These are phyloP conservation scores for Athelia psychrophila DNA, from an alignment of 1,284 basidiomycete species.

Conservation along the genomic window DNA sequence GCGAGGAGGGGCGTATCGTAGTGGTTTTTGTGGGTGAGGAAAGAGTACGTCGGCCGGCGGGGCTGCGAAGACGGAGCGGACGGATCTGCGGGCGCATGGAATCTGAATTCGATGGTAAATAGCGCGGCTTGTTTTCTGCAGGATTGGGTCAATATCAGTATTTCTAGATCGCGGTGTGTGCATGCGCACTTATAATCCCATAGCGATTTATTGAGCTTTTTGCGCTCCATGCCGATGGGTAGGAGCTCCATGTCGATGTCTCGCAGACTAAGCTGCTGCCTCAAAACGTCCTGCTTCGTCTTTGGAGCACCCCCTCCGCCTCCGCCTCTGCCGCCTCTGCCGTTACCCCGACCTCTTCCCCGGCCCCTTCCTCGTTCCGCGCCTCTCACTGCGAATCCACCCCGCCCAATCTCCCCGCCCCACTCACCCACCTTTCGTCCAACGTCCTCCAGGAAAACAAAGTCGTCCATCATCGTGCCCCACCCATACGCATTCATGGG, in stretches of 20 bases:
- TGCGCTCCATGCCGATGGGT: conserved; percentile 79
- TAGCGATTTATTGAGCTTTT: conserved; percentile 72
- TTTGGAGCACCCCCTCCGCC: conserved; percentile 20
- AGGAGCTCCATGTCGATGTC: conserved; percentile 77
- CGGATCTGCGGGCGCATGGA: conserved; percentile 48
- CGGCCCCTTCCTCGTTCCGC: conserved; percentile 20
- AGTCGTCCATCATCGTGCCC: conserved; percentile 84
- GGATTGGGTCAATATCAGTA: conserved; percentile 3
- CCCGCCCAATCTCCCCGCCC: conserved; percentile 67
- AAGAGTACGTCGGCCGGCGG: conserved; percentile 32
- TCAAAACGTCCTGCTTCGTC: conserved; percentile 61
- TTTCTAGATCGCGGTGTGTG: conserved; percentile 7
- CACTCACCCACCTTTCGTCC: conserved; percentile 68
- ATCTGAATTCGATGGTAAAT: conserved; percentile 71
- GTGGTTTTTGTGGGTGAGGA: conserved; percentile 63
- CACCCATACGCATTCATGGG: conserved; percentile 80
- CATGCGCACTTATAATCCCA: conserved; percentile 76
- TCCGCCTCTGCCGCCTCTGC: conserved; percentile 15
- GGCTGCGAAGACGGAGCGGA: conserved; percentile 36
- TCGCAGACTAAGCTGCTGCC: conserved; percentile 59
- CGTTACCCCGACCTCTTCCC: conserved; percentile 15
- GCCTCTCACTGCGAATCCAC: conserved; percentile 38
- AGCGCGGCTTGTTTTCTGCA: conserved; percentile 56
- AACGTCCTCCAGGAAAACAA: conserved; percentile 78
- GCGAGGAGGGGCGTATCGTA: conserved; percentile 48